Base-by-base conservation (phyloP, 495 filamentous ascomycete genomes). In the Jackrogersella multiformis region DNA sequence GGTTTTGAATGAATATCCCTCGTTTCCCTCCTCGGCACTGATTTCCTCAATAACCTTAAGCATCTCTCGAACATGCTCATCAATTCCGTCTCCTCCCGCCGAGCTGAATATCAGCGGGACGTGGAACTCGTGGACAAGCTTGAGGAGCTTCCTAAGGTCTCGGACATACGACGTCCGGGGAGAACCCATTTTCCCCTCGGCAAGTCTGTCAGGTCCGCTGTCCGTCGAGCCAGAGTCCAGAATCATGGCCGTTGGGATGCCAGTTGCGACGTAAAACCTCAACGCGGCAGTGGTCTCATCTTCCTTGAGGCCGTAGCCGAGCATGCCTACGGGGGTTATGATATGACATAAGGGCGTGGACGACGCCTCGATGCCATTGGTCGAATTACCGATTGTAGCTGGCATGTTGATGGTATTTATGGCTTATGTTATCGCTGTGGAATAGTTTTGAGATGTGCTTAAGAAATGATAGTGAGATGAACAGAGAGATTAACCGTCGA, bases 181-280 rank as follows among this genome's bases (percentile, higher is more conserved):
- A 1, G 38, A 57, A 2, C 77, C 78, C 65, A 77, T 76, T 10
- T 53, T 60, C 2, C 75, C 76, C n/a, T 81, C 56, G 7, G 75
- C 83, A 1, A 85, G 76, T 59, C 80, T 80, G 5, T 70, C 72
- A 0, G 83, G 82, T 1, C 83, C 83, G 18, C 73, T 69, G 60
- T 85, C 82, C 0, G 81, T 85, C 2, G 80, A 83, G 1, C 82
- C 82, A 38, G 75, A 76, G 63, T 85, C 83, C 7, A 82, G 60
- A 15, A 85, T 82, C 34, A 85, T 75, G 12, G 82, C 83, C 2
- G 73, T 76, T 1, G 77, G 76, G 4, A 69, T 39, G 2, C 65
- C 62, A n/a, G 68, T 74, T 15, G 69, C 62, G 18, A 77, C 61
- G n/a, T 78, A 60, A 39, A 28, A 30, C 13, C 61, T 32, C 6